Evolutionary conservation across 2,329 filamentous ascomycete genomes (phyloP).

Genomic region (Penicillium sp.): DNA sequence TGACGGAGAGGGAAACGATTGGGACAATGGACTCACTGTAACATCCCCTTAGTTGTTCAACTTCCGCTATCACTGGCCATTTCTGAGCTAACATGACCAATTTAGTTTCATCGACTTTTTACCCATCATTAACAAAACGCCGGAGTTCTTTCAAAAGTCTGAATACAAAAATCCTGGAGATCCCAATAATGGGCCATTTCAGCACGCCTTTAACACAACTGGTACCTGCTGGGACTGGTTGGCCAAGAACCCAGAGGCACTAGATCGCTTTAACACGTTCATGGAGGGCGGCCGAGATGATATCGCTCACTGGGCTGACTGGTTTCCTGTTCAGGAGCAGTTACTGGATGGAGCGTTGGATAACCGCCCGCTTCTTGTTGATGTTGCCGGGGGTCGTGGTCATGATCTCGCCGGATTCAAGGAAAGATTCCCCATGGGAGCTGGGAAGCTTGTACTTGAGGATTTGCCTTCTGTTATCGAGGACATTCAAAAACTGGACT

Average conservation of each 20-base stretch:
- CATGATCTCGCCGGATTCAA: not conserved
- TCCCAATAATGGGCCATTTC: slow-evolving; percentile 11
- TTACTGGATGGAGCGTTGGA: not conserved
- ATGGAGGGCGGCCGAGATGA: not conserved
- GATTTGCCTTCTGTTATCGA: not conserved
- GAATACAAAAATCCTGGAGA: slow-evolving; percentile 19
- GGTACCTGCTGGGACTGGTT: not conserved
- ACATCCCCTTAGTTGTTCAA: not conserved
- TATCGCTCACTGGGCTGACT: not conserved
- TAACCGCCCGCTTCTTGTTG: not conserved
- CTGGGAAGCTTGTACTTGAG: not conserved
- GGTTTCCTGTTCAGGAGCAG: not conserved
- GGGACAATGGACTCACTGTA: slow-evolving; percentile 16
- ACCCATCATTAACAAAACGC: slow-evolving; percentile 18
- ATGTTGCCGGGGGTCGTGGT: not conserved
- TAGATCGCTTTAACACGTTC: not conserved
- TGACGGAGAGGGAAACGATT: slow-evolving; percentile 17
- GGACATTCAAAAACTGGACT: not conserved
- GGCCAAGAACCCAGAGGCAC: not conserved
- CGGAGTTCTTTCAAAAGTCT: slow-evolving; percentile 14
- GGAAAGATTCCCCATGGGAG: not conserved
- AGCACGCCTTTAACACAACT: slow-evolving; percentile 9
- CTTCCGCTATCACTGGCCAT: too few relatives aligned
- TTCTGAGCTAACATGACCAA: not conserved
- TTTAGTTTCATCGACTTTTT: slow-evolving; percentile 9